Base-by-base conservation (phyloP, 768 basidiomycete species). In the Leucocoprinus sp. region DNA sequence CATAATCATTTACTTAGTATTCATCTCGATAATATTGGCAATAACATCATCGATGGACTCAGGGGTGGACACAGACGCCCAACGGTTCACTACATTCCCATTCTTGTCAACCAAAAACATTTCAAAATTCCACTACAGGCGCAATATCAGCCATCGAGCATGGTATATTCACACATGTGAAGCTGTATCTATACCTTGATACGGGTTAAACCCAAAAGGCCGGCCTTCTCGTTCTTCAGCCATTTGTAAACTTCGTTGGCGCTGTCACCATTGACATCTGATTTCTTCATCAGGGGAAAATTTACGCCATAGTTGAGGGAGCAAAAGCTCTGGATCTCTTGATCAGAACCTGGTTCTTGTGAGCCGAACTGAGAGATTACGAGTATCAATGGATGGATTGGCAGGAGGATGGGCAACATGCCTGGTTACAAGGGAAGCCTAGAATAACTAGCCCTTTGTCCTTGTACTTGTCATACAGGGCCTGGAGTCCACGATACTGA, bases 361-460 rank as follows among this genome's bases (percentile, higher is more conserved):
- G n/a, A n/a, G 0, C 76, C 86, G 55, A 95, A 93, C 81, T 93
- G 52, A n/a, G 37, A 39, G 11, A 34, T 2, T 5, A 31, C 4
- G 27, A 40, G 37, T 27, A 21, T 37, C 9, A 17, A 37, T 23
- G 31, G 31, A 12, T 1, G n/a, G 15, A n/a, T n/a, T n/a, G n/a
- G n/a, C 22, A 33, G 8, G 14, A 23, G 31, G 27, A 38, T 33
- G 31, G 28, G 2, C 35, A 40, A 59, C 64, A 29, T 45, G 82
- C 84, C 62, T 88, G 91, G 59, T 93, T 90, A 64, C 82, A 92
- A 8, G 93, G 93, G 72, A 95, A 95, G 2, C 91, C 92, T 42
- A 96, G 72, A 45, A 96, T 77, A 39, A 81, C 72, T 35, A 95
- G 71, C 4, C 72, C 87, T 44, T 74, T 66, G 42, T 82, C 82